Percentiles rank a stretch among this genome's conserved stretches.
Evolutionary conservation across 306 rosid species (phyloP).

Genomic region (Arachis hypogaea): DNA sequence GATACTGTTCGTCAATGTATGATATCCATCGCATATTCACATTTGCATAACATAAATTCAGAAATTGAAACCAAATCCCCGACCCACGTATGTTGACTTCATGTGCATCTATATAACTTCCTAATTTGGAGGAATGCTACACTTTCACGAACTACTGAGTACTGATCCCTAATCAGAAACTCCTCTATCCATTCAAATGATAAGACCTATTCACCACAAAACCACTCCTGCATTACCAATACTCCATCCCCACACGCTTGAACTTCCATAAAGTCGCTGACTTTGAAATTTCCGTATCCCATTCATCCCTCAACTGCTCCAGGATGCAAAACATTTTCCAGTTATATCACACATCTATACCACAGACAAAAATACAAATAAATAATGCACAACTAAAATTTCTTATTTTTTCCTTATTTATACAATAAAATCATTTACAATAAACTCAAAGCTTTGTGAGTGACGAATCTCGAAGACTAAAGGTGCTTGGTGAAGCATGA

Average conservation of each 20-base stretch:
- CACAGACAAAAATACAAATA: neutral
- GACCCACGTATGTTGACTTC: neutral
- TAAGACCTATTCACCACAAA: neutral
- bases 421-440: neutral
- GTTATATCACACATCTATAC: neutral
- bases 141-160: neutral
- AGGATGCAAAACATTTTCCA: neutral
- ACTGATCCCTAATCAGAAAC: slow-evolving; percentile 26
- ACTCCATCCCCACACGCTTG: slow-evolving; percentile 12
- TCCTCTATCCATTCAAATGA: slow-evolving; percentile 6
- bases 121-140: slow-evolving; percentile 22
- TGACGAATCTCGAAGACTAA: slow-evolving; percentile 35
- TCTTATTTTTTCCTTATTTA: neutral
- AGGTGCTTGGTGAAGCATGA: slow-evolving; percentile 13
- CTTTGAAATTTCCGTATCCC: slow-evolving; percentile 1
- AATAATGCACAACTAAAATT: slow-evolving; percentile 18
- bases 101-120: slow-evolving; percentile 4
- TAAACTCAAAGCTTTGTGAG: neutral
- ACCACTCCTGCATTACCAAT: too few species aligned
- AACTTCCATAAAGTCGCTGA: slow-evolving; percentile 14
- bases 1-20: neutral
- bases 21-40: neutral
- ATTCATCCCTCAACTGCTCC: slow-evolving; percentile 13
- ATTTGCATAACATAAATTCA: slow-evolving; percentile 15
- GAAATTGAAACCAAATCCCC: slow-evolving; percentile 9